Conservation (phyloP, 495 filamentous ascomycete species). For the Penicillium arizonense region DNA sequence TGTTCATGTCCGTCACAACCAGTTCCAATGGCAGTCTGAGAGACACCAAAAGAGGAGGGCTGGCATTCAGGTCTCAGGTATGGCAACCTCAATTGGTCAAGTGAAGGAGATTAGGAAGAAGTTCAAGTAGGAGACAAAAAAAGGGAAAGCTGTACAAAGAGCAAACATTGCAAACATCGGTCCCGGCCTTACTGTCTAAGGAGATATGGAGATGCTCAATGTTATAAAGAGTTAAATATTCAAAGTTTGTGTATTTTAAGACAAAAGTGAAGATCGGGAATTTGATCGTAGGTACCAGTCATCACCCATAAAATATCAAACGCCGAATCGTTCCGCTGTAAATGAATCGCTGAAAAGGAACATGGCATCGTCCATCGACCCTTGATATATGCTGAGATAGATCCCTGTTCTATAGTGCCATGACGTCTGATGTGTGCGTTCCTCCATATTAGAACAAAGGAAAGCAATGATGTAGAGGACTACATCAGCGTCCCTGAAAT, state of each 20-base stretch:
- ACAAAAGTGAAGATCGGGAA: conserved; percentile 8
- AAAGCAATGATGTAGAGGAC: not conserved
- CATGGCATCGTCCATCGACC: conserved; percentile 12
- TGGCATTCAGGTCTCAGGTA: too few relatives aligned
- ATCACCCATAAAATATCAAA: conserved; percentile 20
- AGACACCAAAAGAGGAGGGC: not conserved
- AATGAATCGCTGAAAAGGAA: conserved; percentile 27
- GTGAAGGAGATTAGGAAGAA: not conserved
- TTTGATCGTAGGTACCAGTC: conserved; percentile 14
- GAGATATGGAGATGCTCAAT: not conserved
- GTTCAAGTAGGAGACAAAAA: not conserved
- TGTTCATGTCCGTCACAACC: not conserved
- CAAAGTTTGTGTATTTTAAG: conserved; percentile 1
- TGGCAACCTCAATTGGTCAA: not conserved
- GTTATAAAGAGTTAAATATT: not conserved
- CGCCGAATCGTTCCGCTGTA: conserved; percentile 18
- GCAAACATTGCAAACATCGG: conserved; percentile 5
- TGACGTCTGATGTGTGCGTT: conserved; percentile 10
- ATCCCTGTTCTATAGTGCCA: conserved; percentile 16
- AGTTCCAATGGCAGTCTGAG: not conserved
- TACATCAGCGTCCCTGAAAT: conserved; percentile 1
- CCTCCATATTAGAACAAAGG: conserved; percentile 9
- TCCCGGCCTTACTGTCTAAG: not conserved
- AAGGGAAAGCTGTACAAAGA: conserved; percentile 5
- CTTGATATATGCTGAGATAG: conserved; percentile 20